A percentile compares a stretch with the other conserved stretches of the same genome.
These are phyloP conservation scores for Entomortierella lignicola DNA, from an alignment of 192 early-diverging fungal genomes.

Conservation along the genomic window DNA sequence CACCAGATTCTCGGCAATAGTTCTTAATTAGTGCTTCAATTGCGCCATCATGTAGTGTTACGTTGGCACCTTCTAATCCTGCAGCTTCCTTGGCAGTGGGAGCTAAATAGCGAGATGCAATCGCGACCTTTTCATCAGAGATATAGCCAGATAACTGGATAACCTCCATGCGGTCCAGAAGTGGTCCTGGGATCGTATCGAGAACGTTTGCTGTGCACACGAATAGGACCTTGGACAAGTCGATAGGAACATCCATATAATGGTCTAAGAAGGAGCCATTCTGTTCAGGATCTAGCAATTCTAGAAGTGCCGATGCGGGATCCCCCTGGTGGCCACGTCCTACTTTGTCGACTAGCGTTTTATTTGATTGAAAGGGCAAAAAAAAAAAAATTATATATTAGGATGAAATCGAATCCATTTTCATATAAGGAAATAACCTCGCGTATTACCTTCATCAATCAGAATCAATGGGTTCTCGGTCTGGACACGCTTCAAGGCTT, in stretches of 20 bases:
- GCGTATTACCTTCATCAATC: conserved; percentile 86
- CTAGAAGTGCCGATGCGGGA: conserved; percentile 94
- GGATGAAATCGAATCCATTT: no score
- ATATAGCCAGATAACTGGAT: conserved; percentile 94
- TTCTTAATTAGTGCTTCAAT: conserved; percentile 87
- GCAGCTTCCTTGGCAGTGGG: conserved; percentile 85
- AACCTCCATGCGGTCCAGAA: conserved; percentile 99
- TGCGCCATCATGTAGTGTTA: conserved; percentile 78
- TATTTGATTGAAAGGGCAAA: no score
- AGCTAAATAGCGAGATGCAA: conserved; percentile 91
- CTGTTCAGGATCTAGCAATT: conserved; percentile 98
- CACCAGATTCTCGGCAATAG: conserved; percentile 98
- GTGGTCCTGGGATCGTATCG: conserved; percentile 97
- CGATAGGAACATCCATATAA: conserved; percentile 99
- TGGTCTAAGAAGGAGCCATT: conserved; percentile 98
- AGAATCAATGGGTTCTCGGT: conserved; percentile 97
- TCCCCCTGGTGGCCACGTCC: conserved; percentile 98
- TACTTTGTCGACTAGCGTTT: conserved; percentile 87
- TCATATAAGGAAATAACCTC: background rate
- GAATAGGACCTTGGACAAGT: conserved; percentile 98
- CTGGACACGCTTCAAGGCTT: conserved; percentile 98
- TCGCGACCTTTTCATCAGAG: conserved; percentile 92
- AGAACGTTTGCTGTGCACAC: conserved; percentile 98
- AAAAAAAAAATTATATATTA: background rate
- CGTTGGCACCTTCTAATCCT: conserved; percentile 81